Evolutionary conservation across 192 early-diverging fungal genomes (phyloP), one percentile per base, ranked within the genome.

Genomic region (Dissophora ornata): DNA sequence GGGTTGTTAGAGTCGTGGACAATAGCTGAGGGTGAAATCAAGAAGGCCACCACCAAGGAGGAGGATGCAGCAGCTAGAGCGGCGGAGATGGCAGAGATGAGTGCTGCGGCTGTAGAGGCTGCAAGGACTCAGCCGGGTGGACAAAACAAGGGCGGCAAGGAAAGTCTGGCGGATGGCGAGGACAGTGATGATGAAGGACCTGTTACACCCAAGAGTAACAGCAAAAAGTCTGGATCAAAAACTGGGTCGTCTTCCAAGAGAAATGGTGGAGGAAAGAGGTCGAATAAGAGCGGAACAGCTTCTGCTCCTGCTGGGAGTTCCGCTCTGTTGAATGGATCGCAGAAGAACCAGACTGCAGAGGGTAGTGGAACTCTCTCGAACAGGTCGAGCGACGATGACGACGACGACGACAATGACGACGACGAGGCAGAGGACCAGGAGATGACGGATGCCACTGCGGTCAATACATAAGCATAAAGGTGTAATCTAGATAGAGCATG

Each of bases 181-280:
- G 73, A 77, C 28, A 77, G 73, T 51, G 73, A 77, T 45, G 73
- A 77, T 15, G 73, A 77, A 24, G 53, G 33, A 16, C 21, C 38
- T 34, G 22, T 26, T 18, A 12, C 62, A 0, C 24, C 42, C 29
- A 66, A 44, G 56, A 34, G 24, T 3, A 51, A 48, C 2, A 67
- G 53, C 18, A 71, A 63, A 25, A 55, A 52, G 2, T 3, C 29
- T 22, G 33, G 41, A 15, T 62, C 64, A 11, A 67, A 33, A n/a
- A 28, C 48, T 13, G 28, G 26, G 0, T 29, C 45, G 7, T 52
- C 70, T 3, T 57, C 56, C 11, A 71, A 71, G 33, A 30, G 58
- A 6, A 32, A 41, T 24, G 51, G 32, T 46, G 18, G 33, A 4
- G 57, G 19, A 32, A 58, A 58, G 40, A 57, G 57, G 56, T 13